phyloP scores from a whole-genome alignment of 2,329 filamentous ascomycete genomes.

The Aurifilum marmelostoma region DNA sequence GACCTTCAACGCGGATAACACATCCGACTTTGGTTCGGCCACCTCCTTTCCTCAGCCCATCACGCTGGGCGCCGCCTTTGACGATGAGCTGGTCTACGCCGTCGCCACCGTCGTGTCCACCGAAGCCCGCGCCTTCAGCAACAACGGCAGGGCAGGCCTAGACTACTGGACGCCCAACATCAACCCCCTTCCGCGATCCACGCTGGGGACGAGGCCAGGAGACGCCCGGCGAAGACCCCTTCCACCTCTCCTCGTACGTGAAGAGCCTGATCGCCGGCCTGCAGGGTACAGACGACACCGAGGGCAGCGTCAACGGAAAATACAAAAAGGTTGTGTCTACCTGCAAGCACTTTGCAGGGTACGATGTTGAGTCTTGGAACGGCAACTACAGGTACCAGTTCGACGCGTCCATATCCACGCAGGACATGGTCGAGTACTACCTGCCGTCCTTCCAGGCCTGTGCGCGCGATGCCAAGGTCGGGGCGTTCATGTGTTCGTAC shows the following conservation, averaged over 20 bases:
- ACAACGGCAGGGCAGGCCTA: conserved; percentile 57
- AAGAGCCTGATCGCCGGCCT: conserved; percentile 34
- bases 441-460: conserved; percentile 67
- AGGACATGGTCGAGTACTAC: conserved; percentile 71
- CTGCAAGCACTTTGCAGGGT: conserved; percentile 63
- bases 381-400: conserved; percentile 35
- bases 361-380: conserved; percentile 52
- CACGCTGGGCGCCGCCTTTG: conserved; percentile 63
- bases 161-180: conserved; percentile 71
- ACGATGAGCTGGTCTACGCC: conserved; percentile 61
- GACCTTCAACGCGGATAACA: conserved; percentile 32
- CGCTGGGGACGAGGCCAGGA: conserved; percentile 66
- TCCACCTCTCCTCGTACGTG: conserved; percentile 34
- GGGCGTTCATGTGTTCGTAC: conserved; percentile 65
- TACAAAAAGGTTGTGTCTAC: conserved; percentile 51
- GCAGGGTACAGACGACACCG: conserved; percentile 31
- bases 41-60: conserved; percentile 71
- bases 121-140: conserved; percentile 68
- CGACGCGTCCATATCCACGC: conserved; percentile 42
- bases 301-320: conserved; percentile 1
- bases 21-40: conserved; percentile 59
- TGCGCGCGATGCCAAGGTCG: conserved; percentile 57
- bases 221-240: conserved; percentile 47
- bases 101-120: conserved; percentile 56
- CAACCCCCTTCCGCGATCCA: conserved; percentile 66